Percentiles rank a stretch among this genome's conserved stretches.
phyloP scores from a whole-genome alignment of 352 stramenopile genomes.

The Phytophthora agathidicida region DNA sequence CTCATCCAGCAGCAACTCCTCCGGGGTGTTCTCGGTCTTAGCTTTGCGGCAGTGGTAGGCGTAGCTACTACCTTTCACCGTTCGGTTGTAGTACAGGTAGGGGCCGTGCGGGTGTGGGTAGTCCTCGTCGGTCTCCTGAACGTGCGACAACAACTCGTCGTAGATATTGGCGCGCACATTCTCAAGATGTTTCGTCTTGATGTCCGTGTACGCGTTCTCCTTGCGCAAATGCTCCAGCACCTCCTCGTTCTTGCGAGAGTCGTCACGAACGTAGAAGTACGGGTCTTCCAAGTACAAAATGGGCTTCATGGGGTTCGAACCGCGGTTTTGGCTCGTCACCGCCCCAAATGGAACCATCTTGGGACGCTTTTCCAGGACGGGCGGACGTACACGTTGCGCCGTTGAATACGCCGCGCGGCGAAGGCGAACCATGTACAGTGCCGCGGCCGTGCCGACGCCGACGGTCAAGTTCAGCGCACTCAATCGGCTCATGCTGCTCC shows the following conservation, averaged over 20 bases:
- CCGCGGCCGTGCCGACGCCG: constrained; percentile 56
- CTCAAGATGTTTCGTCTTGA: constrained; percentile 87
- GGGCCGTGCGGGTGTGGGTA: constrained; percentile 82
- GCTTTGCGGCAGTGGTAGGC: constrained; percentile 79
- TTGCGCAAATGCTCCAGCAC: constrained; percentile 92
- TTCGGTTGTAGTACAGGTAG: constrained; percentile 91
- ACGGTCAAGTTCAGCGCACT: constrained; percentile 60
- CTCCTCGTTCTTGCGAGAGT: constrained; percentile 91
- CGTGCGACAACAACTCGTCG: constrained; percentile 91
- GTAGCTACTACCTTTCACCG: constrained; percentile 87
- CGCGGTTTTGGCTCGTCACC: constrained; percentile 81
- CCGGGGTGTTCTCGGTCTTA: constrained; percentile 65
- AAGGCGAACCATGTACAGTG: constrained; percentile 61
- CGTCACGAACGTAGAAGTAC: constrained; percentile 96
- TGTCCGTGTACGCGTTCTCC: constrained; percentile 94
- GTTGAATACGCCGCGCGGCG: constrained; percentile 69
- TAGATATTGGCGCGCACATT: constrained; percentile 90
- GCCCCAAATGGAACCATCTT: constrained; percentile 88
- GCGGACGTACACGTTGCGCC: constrained; percentile 46
- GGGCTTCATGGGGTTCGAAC: constrained; percentile 89
- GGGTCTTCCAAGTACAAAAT: constrained; percentile 91
- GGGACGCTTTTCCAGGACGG: constrained; percentile 68
- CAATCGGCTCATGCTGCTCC: constrained; percentile 54
- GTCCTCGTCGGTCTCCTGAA: constrained; percentile 90
- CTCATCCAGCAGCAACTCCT: constrained; percentile 95